These are phyloP conservation scores for Saksenaea oblongispora DNA, from an alignment of 371 early-diverging fungal genomes.

Conservation along the genomic window DNA sequence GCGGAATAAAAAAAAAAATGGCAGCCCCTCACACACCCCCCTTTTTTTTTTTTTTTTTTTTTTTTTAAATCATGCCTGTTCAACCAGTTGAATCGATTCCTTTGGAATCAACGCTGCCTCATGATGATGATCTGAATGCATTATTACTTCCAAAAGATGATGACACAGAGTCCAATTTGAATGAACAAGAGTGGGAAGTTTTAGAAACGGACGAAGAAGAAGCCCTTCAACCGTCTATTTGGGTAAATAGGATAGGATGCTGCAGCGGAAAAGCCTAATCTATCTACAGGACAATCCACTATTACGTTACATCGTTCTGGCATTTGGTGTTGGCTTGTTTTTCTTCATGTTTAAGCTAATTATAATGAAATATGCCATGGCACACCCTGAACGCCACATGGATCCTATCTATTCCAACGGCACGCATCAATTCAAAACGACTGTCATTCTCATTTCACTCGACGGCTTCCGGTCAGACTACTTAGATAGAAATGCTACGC, in stretches of 20 bases:
- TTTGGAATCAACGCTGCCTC: not conserved
- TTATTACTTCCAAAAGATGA: not conserved
- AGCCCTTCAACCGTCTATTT: not conserved
- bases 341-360: not conserved
- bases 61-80: not conserved
- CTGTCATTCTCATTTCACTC: slow-evolving; percentile 80
- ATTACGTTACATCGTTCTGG: slow-evolving; percentile 10
- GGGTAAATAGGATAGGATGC: not conserved
- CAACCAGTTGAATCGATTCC: not conserved
- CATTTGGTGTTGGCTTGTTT: slow-evolving; percentile 4
- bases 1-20: not conserved
- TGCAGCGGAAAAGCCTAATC: not conserved
- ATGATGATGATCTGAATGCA: not conserved
- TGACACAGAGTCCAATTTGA: not conserved
- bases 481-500: slow-evolving; percentile 71
- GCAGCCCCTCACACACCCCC: too few relatives aligned
- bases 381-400: not conserved
- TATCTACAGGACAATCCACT: slow-evolving; percentile 12
- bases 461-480: slow-evolving; percentile 91
- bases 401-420: slow-evolving; percentile 56
- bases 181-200: not conserved
- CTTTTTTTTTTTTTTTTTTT: not conserved
- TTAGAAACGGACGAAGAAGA: not conserved
- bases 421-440: slow-evolving; percentile 65
- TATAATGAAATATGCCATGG: not conserved